Evolutionary conservation across 2,329 filamentous ascomycete genomes (phyloP).

Genomic region (Botrytis porri): DNA sequence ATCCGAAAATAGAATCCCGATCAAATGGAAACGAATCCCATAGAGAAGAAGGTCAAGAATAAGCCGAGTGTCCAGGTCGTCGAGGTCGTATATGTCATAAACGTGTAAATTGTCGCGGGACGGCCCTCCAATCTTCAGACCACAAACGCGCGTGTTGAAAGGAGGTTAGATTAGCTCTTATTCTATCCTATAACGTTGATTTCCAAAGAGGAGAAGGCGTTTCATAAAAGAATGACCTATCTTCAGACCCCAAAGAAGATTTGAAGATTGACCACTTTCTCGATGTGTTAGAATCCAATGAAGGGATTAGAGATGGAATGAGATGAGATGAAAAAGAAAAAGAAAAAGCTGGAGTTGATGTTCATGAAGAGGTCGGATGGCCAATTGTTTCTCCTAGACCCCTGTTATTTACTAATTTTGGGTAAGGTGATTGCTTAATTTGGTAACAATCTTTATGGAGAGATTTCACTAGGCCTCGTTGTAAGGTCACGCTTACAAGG

Average conservation of each 20-base stretch:
- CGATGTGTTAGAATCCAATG: neutral
- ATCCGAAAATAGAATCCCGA: conserved; percentile 19
- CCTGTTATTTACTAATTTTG: neutral
- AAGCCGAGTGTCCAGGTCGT: neutral
- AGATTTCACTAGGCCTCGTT: neutral
- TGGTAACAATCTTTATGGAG: neutral
- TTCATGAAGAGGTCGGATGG: conserved; percentile 13
- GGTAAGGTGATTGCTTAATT: neutral
- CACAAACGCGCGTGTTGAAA: conserved; percentile 11
- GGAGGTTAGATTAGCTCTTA: neutral
- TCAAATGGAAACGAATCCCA: neutral
- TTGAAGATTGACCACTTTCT: neutral
- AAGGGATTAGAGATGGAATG: neutral
- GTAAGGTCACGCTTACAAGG: neutral
- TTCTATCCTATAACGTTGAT: neutral
- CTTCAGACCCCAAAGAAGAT: neutral
- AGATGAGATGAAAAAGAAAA: neutral
- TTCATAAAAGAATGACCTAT: neutral
- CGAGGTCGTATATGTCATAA: neutral
- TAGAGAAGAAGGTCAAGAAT: neutral
- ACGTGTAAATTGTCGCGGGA: conserved; percentile 4
- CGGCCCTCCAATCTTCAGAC: conserved; percentile 16
- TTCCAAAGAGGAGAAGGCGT: neutral
- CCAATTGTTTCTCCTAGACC: conserved; percentile 17
- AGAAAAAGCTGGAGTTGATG: neutral